phyloP scores from a whole-genome alignment of 2,329 filamentous ascomycete genomes.

The Arthroderma sp. region DNA sequence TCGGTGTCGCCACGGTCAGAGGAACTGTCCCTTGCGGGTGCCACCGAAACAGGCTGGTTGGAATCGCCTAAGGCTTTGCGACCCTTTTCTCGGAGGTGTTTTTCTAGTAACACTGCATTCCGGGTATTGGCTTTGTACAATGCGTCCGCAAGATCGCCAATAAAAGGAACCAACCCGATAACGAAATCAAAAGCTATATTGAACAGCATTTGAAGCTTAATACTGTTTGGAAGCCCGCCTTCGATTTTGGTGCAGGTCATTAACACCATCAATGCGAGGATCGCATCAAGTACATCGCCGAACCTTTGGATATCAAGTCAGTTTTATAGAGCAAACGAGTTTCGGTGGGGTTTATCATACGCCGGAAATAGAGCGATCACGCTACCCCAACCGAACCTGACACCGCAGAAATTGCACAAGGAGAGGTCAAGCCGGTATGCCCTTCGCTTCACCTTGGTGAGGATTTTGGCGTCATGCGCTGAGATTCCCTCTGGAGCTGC shows the following conservation, averaged over 20 bases:
- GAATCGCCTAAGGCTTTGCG: slow-evolving; percentile 11
- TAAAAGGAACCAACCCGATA: slow-evolving; percentile 38
- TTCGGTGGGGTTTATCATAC: slow-evolving; percentile 35
- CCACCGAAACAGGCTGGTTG: not conserved
- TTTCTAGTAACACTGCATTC: slow-evolving; percentile 34
- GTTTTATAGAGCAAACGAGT: not conserved
- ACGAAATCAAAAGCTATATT: slow-evolving; percentile 50
- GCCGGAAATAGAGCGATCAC: slow-evolving; percentile 73
- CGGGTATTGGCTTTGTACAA: slow-evolving; percentile 36
- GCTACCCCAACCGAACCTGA: slow-evolving; percentile 79
- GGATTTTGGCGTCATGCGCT: slow-evolving; percentile 63
- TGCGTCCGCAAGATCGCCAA: slow-evolving; percentile 36
- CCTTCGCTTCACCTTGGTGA: slow-evolving; percentile 72
- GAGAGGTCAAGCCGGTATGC: slow-evolving; percentile 78
- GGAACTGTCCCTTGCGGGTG: not conserved
- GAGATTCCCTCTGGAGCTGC: slow-evolving; percentile 73
- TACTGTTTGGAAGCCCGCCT: slow-evolving; percentile 48
- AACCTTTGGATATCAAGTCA: slow-evolving; percentile 34
- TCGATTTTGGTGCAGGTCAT: slow-evolving; percentile 59
- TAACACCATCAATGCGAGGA: slow-evolving; percentile 64
- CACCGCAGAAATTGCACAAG: slow-evolving; percentile 66
- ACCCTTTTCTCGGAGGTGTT: slow-evolving; percentile 29
- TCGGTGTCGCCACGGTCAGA: slow-evolving; percentile 10
- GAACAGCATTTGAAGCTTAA: slow-evolving; percentile 61
- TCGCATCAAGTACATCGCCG: slow-evolving; percentile 60